Evolutionary conservation across 2,329 filamentous ascomycete genomes (phyloP).

Genomic region (Talaromyces atroroseus): DNA sequence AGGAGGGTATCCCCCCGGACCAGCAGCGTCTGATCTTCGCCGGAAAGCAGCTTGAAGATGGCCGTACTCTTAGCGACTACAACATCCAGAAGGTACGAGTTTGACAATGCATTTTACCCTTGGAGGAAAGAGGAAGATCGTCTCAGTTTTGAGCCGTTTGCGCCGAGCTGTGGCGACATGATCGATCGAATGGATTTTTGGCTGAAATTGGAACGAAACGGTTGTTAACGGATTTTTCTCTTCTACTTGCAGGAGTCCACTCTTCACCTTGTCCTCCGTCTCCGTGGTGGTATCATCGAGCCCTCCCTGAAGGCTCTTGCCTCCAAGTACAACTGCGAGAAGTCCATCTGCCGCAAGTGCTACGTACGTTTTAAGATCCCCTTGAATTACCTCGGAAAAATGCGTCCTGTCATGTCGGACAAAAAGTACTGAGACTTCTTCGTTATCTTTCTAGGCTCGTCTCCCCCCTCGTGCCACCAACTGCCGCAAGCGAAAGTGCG

Average conservation of each 20-base stretch:
- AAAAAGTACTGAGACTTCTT: not conserved
- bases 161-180: not conserved
- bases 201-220: not conserved
- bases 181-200: constrained; percentile 7
- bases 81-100: constrained; percentile 92
- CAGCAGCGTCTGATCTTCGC: constrained; percentile 99
- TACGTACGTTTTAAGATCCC: constrained; percentile 62
- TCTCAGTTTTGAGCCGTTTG: not conserved
- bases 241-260: constrained; percentile 71
- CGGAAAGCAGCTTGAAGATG: constrained; percentile 98
- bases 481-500: constrained; percentile 99
- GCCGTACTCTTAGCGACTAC: constrained; percentile 94
- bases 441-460: constrained; percentile 52
- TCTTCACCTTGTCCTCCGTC: constrained; percentile 95
- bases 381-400: not conserved
- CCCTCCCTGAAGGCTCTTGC: constrained; percentile 97
- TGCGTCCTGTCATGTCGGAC: not conserved
- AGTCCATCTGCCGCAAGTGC: constrained; percentile 99
- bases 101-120: not conserved
- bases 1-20: constrained; percentile 97
- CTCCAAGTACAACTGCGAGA: constrained; percentile 99
- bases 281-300: constrained; percentile 99
- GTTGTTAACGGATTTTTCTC: not conserved
- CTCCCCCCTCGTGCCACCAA: constrained; percentile 98
- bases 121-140: not conserved